Percentiles rank a stretch among this genome's conserved stretches.
Conservation (phyloP, 768 basidiomycete species). For the Rossbeevera mucosa region DNA sequence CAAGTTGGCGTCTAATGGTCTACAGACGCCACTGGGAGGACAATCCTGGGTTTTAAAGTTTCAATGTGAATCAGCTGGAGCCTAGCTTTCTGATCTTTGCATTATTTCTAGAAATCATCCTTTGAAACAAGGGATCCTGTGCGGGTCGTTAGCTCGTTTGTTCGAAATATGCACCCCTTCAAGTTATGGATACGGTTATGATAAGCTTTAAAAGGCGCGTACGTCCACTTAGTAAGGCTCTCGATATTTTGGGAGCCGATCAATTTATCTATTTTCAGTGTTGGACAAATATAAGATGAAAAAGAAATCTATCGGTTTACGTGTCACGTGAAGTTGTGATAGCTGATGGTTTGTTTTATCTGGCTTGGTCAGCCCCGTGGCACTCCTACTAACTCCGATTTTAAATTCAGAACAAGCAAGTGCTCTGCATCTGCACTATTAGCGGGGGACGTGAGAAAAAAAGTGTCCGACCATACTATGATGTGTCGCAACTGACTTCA, state of each 20-base stretch:
- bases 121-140: conserved; percentile 14
- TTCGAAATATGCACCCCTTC: conserved; percentile 27
- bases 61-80: no score
- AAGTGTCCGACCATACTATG: no score
- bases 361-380: conserved; percentile 24
- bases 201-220: conserved; percentile 29
- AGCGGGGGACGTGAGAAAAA: no score
- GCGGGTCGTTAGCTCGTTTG: conserved; percentile 24
- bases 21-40: no score
- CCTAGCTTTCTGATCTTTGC: no score
- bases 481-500: neutral
- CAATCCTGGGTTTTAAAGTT: no score
- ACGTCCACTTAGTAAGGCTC: neutral
- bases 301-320: conserved; percentile 23
- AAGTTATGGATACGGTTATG: conserved; percentile 26
- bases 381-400: neutral
- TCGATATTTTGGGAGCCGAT: neutral
- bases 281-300: conserved; percentile 16
- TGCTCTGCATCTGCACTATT: no score
- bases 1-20: no score
- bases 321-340: conserved; percentile 23
- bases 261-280: conserved; percentile 4
- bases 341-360: neutral
- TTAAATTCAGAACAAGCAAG: neutral
- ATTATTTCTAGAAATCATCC: conserved; percentile 17